Percentiles rank a stretch among this genome's conserved stretches.
Evolutionary conservation across 495 filamentous ascomycete species (phyloP).

Genomic region (Bryoglossum gracile): DNA sequence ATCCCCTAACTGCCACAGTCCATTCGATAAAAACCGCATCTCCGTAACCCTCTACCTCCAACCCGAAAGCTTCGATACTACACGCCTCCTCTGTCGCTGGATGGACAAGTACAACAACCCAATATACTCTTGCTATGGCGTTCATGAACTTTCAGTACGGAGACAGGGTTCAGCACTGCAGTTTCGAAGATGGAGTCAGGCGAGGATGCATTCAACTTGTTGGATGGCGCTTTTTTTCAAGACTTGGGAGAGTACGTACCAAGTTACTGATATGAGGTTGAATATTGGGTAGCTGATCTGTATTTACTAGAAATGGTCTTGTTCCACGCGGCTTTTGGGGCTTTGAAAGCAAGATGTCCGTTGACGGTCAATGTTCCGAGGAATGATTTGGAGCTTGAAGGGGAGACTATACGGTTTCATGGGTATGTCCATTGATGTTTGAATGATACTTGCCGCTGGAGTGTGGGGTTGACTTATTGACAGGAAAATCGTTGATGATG

Average conservation of each 20-base stretch:
- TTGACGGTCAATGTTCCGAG: slow-evolving; percentile 43
- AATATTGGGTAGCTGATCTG: neutral
- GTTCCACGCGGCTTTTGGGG: slow-evolving; percentile 70
- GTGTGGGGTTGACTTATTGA: neutral
- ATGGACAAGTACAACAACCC: slow-evolving; percentile 22
- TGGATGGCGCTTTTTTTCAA: slow-evolving; percentile 47
- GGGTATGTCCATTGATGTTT: slow-evolving; percentile 60
- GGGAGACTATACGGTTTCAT: slow-evolving; percentile 61
- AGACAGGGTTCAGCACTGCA: slow-evolving; percentile 40
- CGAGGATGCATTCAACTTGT: slow-evolving; percentile 35
- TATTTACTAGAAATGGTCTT: slow-evolving; percentile 52
- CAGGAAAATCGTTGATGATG: slow-evolving; percentile 67
- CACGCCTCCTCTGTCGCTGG: slow-evolving; percentile 38
- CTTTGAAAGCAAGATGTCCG: slow-evolving; percentile 62
- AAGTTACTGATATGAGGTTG: neutral
- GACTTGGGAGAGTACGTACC: slow-evolving; percentile 47
- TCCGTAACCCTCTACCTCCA: slow-evolving; percentile 42
- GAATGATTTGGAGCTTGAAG: slow-evolving; percentile 51
- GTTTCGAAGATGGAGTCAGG: slow-evolving; percentile 40
- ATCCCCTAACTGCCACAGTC: slow-evolving; percentile 25
- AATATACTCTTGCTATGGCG: slow-evolving; percentile 28
- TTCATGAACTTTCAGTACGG: slow-evolving; percentile 42
- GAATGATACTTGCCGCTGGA: neutral
- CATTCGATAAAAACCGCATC: slow-evolving; percentile 44
- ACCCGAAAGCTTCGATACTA: slow-evolving; percentile 32